Base-by-base conservation (phyloP, 805 yeast species). In the Yamadazyma laniorum region DNA sequence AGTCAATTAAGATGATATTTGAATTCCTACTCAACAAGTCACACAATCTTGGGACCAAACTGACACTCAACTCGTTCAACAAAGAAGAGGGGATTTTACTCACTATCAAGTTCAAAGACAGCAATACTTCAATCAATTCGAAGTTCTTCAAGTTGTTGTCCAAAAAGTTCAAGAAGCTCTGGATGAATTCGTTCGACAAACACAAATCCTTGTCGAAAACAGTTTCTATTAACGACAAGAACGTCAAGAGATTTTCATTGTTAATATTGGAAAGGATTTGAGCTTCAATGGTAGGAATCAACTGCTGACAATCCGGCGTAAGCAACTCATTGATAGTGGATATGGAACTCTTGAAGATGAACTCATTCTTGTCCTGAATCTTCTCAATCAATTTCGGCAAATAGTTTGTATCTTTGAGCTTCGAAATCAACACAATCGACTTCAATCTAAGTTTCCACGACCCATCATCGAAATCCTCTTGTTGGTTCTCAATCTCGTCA, bases 381-480 rank as follows among this genome's bases (percentile, higher is more conserved):
- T 36, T 37, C 15, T 34, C 43, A 14, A 41, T 34, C 16, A 47
- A 23, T 4, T 25, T 16, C 3, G 39, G 44, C 3, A 55, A 25
- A 16, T 35, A 38, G 3, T 18, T 16, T 9, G 30, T 19, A 14
- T 34, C 25, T 16, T 25, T 35, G 61, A 64, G 2, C 52, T 46
- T 3, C 15, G 67, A 55, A 6, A 74, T 50, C 23, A 79, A 50
- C 21, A 59, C 61, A 5, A 76, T 66, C 0, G 85, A 60, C 37
- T 71, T 72, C 29, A 75, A 63, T 42, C 93, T 64, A 14, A 85
- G 58, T 45, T 76, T 80, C 84, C 90, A 81, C 6, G 66, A 59
- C 6, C 65, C 70, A 37, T 67, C 69, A 37, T 64, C 67, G 36
- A 65, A 67, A 37, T 75, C 82, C 14, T 52, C 56, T 17, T 61